Percentiles rank a stretch among this genome's conserved stretches.
Conservation (phyloP, 805 yeast genomes). For the Candida succiphila region DNA sequence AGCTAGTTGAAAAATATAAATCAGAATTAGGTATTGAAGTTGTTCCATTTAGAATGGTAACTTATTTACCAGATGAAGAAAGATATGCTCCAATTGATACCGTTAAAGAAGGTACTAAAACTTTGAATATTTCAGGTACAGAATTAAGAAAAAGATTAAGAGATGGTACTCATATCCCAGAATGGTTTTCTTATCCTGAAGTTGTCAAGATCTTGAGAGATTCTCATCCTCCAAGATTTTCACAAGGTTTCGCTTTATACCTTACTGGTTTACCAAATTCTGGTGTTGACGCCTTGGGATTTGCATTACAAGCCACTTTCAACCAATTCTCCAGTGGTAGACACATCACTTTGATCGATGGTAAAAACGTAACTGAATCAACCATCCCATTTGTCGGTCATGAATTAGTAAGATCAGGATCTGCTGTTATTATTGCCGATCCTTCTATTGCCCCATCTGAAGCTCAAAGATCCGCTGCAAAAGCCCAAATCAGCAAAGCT, state of each 20-base stretch:
- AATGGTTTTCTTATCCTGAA: slow-evolving; percentile 96
- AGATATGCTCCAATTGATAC: slow-evolving; percentile 93
- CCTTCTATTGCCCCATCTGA: slow-evolving; percentile 31
- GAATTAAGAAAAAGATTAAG: slow-evolving; percentile 82
- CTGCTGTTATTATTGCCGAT: slow-evolving; percentile 75
- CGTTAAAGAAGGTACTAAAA: slow-evolving; percentile 67
- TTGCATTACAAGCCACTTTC: slow-evolving; percentile 82
- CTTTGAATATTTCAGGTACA: slow-evolving; percentile 84
- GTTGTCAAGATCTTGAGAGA: slow-evolving; percentile 87
- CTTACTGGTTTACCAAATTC: slow-evolving; percentile 51
- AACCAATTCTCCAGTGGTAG: slow-evolving; percentile 86
- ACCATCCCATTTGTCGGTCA: slow-evolving; percentile 56
- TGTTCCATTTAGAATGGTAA: slow-evolving; percentile 95
- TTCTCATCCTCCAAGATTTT: slow-evolving; percentile 82
- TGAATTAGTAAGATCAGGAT: slow-evolving; percentile 80
- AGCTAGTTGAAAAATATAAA: slow-evolving; percentile 63
- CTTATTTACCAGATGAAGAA: slow-evolving; percentile 90
- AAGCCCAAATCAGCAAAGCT: slow-evolving; percentile 32
- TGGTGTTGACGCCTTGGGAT: slow-evolving; percentile 57
- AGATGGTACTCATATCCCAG: slow-evolving; percentile 85
- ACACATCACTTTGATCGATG: slow-evolving; percentile 50
- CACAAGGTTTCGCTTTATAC: slow-evolving; percentile 80
- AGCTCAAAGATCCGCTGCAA: slow-evolving; percentile 31
- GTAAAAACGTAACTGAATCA: slow-evolving; percentile 17
- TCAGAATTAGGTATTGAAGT: slow-evolving; percentile 80